phyloP scores from a whole-genome alignment of 495 filamentous ascomycete genomes.

The Tuber melanosporum region DNA sequence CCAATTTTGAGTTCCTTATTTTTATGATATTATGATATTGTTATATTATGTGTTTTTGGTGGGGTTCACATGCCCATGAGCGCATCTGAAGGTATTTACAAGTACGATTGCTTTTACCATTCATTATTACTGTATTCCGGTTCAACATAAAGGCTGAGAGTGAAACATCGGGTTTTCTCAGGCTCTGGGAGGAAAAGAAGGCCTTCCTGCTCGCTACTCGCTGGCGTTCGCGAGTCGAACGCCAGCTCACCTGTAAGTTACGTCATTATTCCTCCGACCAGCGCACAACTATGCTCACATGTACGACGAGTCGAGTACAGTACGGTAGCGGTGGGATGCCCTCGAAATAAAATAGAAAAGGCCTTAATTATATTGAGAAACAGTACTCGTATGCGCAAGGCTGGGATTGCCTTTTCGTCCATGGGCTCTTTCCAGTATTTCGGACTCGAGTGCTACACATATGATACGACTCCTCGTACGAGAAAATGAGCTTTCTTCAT shows the following conservation, averaged over 20 bases:
- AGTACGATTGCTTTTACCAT: too few species aligned
- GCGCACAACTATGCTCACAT: background rate
- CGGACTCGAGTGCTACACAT: background rate
- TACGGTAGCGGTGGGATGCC: background rate
- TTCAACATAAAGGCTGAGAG: too few species aligned
- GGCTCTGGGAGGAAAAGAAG: constrained; percentile 12
- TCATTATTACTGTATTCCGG: too few species aligned
- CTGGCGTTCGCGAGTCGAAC: constrained; percentile 25
- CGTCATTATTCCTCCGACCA: constrained; percentile 1
- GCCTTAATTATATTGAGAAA: background rate
- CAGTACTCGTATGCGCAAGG: background rate
- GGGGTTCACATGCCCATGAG: too few species aligned
- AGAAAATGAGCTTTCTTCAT: background rate
- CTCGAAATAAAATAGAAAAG: background rate
- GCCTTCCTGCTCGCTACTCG: constrained; percentile 22
- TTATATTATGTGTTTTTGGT: too few species aligned
- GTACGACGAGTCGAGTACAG: background rate
- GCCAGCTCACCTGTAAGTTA: constrained; percentile 28
- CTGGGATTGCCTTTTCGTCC: background rate
- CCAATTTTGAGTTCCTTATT: too few species aligned
- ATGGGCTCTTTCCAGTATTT: background rate
- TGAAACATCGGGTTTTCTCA: too few species aligned
- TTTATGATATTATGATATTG: too few species aligned
- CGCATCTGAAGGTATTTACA: too few species aligned
- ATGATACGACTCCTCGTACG: background rate